Evolutionary conservation across 2,329 filamentous ascomycete genomes (phyloP).

Genomic region (Akanthomyces uredinophilus): DNA sequence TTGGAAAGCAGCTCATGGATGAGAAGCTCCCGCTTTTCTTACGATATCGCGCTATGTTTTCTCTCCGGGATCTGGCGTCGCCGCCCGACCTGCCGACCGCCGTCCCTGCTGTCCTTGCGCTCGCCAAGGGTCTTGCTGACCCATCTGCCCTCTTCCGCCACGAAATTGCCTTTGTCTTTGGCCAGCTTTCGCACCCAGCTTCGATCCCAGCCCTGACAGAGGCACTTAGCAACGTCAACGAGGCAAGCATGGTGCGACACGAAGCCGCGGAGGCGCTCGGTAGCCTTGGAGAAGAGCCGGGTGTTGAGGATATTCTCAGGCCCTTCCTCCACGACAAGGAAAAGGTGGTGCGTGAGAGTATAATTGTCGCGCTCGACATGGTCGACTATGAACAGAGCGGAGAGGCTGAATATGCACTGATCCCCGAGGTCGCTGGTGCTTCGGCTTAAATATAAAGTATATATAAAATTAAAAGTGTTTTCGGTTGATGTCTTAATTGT

Average conservation of each 20-base stretch:
- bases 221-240: constrained; percentile 70
- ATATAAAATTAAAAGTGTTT: constrained; percentile 11
- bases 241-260: constrained; percentile 94
- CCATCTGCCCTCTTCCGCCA: constrained; percentile 91
- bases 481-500: constrained; percentile 44
- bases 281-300: constrained; percentile 86
- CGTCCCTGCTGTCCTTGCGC: constrained; percentile 75
- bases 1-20: constrained; percentile 75
- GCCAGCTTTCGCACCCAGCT: constrained; percentile 92
- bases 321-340: constrained; percentile 85
- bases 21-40: constrained; percentile 75
- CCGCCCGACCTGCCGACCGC: constrained; percentile 88
- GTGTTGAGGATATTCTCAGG: constrained; percentile 81
- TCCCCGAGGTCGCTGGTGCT: constrained; percentile 57
- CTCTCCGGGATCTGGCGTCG: constrained; percentile 87
- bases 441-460: constrained; percentile 27
- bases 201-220: constrained; percentile 84
- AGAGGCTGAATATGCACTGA: constrained; percentile 84
- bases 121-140: constrained; percentile 81
- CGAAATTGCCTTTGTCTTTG: constrained; percentile 97
- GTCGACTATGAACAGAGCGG: constrained; percentile 91
- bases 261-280: constrained; percentile 96
- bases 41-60: constrained; percentile 97
- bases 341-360: constrained; percentile 88
- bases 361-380: constrained; percentile 95